Evolutionary conservation across 208 protist species (phyloP).

Genomic region (Trypanosoma caninum): DNA sequence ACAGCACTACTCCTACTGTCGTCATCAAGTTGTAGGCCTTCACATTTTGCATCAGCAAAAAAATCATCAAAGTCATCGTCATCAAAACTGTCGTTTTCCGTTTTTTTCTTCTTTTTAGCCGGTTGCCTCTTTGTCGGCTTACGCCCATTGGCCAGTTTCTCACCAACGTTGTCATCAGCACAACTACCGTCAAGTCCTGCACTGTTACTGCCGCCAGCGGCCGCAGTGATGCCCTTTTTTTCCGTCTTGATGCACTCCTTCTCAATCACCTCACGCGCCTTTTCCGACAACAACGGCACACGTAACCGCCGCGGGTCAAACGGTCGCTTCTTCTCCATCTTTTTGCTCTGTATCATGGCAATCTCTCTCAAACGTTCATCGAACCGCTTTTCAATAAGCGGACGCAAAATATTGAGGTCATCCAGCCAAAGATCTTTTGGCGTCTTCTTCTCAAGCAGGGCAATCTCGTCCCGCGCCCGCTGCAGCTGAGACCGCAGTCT

Average conservation of each 20-base stretch:
- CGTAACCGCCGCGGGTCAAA: constrained; percentile 74
- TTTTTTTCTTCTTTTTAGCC: constrained; percentile 31
- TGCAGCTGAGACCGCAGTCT: constrained; percentile 86
- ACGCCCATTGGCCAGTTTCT: not conserved
- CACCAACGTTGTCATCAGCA: constrained; percentile 12
- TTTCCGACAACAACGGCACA: constrained; percentile 84
- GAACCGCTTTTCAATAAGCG: constrained; percentile 56
- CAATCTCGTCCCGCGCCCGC: constrained; percentile 74
- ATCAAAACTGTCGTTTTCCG: constrained; percentile 54
- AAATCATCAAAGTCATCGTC: constrained; percentile 19
- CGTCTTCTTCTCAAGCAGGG: constrained; percentile 63
- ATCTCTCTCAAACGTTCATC: constrained; percentile 66
- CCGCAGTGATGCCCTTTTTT: constrained; percentile 23
- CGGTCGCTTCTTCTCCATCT: constrained; percentile 79
- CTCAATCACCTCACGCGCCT: constrained; percentile 55
- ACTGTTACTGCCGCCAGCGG: not conserved
- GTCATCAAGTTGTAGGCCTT: constrained; percentile 31
- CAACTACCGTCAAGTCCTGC: not conserved
- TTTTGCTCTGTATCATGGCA: constrained; percentile 68
- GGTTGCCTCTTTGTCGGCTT: constrained; percentile 30
- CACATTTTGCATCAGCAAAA: not conserved
- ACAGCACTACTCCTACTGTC: constrained; percentile 6
- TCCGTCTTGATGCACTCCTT: constrained; percentile 66
- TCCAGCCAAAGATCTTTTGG: constrained; percentile 85
- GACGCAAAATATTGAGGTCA: constrained; percentile 83